Base-by-base conservation (phyloP, 139 green algal species). In the Coelastrella sp. region DNA sequence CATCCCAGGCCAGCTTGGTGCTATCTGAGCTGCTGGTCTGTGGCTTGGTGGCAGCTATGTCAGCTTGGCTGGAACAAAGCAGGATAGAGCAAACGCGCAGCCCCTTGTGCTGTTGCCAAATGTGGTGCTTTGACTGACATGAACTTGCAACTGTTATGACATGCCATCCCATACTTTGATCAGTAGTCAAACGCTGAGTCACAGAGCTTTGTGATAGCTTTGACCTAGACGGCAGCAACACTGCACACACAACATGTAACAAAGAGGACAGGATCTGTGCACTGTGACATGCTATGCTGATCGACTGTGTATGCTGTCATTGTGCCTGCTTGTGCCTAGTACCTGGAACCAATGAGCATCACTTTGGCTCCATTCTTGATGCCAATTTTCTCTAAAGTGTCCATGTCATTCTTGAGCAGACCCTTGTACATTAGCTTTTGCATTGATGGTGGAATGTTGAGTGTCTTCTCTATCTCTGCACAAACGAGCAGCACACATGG, bases 381-480 rank as follows among this genome's bases (percentile, higher is more conserved):
- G 23, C 90, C 90, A 4, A 85, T 76, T 74, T 88, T 78, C 5
- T 81, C 37, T 38, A 91, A 68, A 3, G 82, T 89, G 35, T 25
- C 48, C 11, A 6, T 50, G 40, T 93, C 90, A 40, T 91, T 86
- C 60, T 93, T 90, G 2, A 93, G 63, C n/a, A 79, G 34, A 0
- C 90, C 90, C 35, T 89, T 92, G 77, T 74, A 91, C 76, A 94
- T 88, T 13, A 94, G 80, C 76, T 94, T 94, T 73, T 94, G 91
- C 35, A 88, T 89, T 8, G 76, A 77, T 0, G 62, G 62, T 0
- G 91, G 91, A 0, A 94, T 85, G 48, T 85, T 83, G 71, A 86
- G 57, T 37, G 64, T 30, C 32, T 79, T 78, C 50, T 76, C 74
- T 34, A 87, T 83, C 51, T 81, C 50, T 43, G 27, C 48, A 41